A percentile compares a stretch with the other conserved stretches of the same genome.
Evolutionary conservation across 2,329 filamentous ascomycete genomes (phyloP).

Genomic region (Verticillium dahliae): DNA sequence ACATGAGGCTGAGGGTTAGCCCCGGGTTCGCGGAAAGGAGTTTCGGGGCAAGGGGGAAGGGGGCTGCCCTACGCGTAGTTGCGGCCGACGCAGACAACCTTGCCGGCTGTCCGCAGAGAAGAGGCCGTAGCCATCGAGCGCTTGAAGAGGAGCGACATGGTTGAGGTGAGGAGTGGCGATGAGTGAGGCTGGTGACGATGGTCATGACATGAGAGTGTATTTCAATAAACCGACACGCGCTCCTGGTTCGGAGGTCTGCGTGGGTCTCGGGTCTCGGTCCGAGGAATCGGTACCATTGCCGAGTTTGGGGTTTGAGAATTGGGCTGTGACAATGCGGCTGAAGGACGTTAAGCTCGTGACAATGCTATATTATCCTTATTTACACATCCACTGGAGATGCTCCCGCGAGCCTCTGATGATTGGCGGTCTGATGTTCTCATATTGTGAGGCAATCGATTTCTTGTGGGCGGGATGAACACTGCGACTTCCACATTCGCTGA

Average conservation of each 20-base stretch:
- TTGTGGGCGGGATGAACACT: neutral
- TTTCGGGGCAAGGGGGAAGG: constrained; percentile 6
- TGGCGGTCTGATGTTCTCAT: no score
- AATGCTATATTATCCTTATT: neutral
- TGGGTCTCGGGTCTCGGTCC: neutral
- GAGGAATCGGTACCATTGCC: neutral
- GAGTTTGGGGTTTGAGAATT: neutral
- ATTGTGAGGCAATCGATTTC: neutral
- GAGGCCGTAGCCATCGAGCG: constrained; percentile 34
- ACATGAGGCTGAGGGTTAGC: constrained; percentile 2
- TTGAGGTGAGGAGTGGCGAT: constrained; percentile 11
- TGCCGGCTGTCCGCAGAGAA: constrained; percentile 49
- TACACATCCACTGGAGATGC: no score
- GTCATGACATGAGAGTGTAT: neutral
- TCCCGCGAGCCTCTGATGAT: no score
- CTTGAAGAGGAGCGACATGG: constrained; percentile 26
- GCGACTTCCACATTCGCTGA: neutral
- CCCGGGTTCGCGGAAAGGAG: neutral
- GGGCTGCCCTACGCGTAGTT: constrained; percentile 76
- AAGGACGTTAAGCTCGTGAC: neutral
- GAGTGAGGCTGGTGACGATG: neutral
- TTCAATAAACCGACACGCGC: neutral
- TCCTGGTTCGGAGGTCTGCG: neutral
- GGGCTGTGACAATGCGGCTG: neutral
- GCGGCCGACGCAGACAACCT: constrained; percentile 89